Base-by-base conservation (phyloP, 2,329 filamentous ascomycete genomes). In the Neonectria sp. region DNA sequence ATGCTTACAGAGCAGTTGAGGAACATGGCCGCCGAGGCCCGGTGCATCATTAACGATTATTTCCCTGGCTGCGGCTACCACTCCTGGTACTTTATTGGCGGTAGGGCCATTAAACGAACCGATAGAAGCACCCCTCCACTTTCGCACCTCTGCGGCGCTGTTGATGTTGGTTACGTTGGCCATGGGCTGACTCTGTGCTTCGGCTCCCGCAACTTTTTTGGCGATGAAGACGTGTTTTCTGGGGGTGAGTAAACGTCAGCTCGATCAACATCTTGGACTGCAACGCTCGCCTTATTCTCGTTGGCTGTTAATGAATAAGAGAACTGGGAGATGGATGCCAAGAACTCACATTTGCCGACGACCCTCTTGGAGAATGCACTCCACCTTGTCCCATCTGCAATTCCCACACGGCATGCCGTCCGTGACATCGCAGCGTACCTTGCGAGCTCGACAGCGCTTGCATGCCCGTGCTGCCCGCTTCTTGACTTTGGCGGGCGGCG, bases 1-100 rank as follows among this genome's bases (percentile, higher is more conserved):
- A 53, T 45, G 82, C 84, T 83, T 82, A 86, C 85, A 84, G 70
- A 85, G 79, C 73, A 84, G 79, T 75, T 84, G 82, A 70, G 84
- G 81, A 65, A 83, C 79, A 71, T 86, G 84, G 74, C 79, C 79
- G 55, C 85, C 82, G 55, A 79, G 70, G 55, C 68, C 71, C 15
- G 12, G 37, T 40, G 37, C 37, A 40, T 17, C 12, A 40, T 40
- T 12, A 13, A 40, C 15, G 37, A 40, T 40, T 40, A 40, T 40
- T 7, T 40, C 37, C 15, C 15, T 40, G 12, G 37, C 37, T 40
- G 37, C 37, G 12, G 37, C 15, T 17, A 15, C 37, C 15, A 5
- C 37, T 40, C 37, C 15, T 40, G 12, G 37, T 40, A 17, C 37
- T 40, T 40, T 40, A 40, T 40, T 40, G 5, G 37, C 37, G 17